Evolutionary conservation across 1,284 basidiomycete species (phyloP).

Genomic region (Ceratobasidium sp.): DNA sequence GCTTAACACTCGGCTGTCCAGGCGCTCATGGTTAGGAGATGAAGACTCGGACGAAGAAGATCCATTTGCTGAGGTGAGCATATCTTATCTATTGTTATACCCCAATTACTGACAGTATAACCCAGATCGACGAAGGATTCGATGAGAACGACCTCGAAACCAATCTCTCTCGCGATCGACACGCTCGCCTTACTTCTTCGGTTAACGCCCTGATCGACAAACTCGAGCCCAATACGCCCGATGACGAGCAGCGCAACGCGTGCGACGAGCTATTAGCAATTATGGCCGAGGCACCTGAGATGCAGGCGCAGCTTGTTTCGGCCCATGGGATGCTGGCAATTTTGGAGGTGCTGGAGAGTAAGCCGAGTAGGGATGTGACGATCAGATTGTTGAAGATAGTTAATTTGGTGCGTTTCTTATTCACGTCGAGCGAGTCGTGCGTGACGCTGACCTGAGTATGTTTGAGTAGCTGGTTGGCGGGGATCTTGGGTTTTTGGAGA

Average conservation of each 20-base stretch:
- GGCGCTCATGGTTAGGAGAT: slow-evolving; percentile 89
- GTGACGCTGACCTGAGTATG: slow-evolving; percentile 35
- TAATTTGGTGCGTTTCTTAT: slow-evolving; percentile 75
- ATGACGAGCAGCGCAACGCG: slow-evolving; percentile 82
- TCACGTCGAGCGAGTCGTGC: background rate
- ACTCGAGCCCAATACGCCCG: slow-evolving; percentile 81
- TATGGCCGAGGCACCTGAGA: slow-evolving; percentile 86
- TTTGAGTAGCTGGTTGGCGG: slow-evolving; percentile 80
- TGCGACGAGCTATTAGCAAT: slow-evolving; percentile 88
- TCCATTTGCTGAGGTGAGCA: slow-evolving; percentile 88
- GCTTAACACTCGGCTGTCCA: slow-evolving; percentile 85
- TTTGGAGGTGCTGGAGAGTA: slow-evolving; percentile 89
- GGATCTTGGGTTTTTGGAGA: slow-evolving; percentile 90
- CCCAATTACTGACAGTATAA: slow-evolving; percentile 20
- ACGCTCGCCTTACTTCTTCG: slow-evolving; percentile 83
- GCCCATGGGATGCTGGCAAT: slow-evolving; percentile 96
- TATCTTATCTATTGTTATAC: slow-evolving; percentile 23
- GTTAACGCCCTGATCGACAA: slow-evolving; percentile 90
- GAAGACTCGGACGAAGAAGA: slow-evolving; percentile 89
- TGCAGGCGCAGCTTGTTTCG: slow-evolving; percentile 88
- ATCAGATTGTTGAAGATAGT: slow-evolving; percentile 89
- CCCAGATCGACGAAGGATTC: slow-evolving; percentile 89
- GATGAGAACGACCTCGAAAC: slow-evolving; percentile 89
- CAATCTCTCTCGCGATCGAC: slow-evolving; percentile 90
- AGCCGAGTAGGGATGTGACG: slow-evolving; percentile 82